Evolutionary conservation across 2,329 filamentous ascomycete species (phyloP).

Genomic region (Harringtonia lauricola): DNA sequence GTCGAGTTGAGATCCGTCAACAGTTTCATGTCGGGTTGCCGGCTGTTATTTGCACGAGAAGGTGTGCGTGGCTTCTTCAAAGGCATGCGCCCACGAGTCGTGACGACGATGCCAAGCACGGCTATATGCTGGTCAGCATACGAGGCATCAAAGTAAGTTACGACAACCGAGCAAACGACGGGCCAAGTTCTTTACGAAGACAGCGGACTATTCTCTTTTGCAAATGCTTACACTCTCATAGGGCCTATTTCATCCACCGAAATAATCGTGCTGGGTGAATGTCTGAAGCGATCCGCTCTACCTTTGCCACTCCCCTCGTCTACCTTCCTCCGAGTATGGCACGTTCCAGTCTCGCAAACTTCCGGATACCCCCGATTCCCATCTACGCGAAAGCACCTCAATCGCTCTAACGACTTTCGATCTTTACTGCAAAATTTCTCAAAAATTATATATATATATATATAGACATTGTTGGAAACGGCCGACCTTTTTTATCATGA

Average conservation of each 20-base stretch:
- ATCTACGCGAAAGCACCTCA: too few relatives aligned
- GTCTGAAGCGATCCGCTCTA: not conserved
- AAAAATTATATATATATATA: constrained; percentile 1
- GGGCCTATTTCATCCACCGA: constrained; percentile 46
- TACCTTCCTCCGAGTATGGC: too few relatives aligned
- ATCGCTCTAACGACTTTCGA: not conserved
- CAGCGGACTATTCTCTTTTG: too few relatives aligned
- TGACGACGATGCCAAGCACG: constrained; percentile 96
- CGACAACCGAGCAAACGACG: too few relatives aligned
- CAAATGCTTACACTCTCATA: constrained; percentile 15
- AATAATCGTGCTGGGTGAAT: constrained; percentile 5
- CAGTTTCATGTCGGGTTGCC: constrained; percentile 67
- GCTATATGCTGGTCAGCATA: constrained; percentile 95
- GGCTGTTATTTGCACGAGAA: constrained; percentile 72
- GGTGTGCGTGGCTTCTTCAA: constrained; percentile 85
- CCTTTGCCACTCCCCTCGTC: not conserved
- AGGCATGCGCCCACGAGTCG: constrained; percentile 78
- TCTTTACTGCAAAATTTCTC: not conserved
- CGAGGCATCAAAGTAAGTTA: constrained; percentile 54
- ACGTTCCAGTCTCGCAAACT: too few relatives aligned
- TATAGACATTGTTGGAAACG: constrained; percentile 1
- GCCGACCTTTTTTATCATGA: not conserved
- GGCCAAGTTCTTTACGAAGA: too few relatives aligned
- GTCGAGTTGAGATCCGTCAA: constrained; percentile 75
- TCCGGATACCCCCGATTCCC: too few relatives aligned